phyloP scores from a whole-genome alignment of 495 filamentous ascomycete species.

The Podospora conica region DNA sequence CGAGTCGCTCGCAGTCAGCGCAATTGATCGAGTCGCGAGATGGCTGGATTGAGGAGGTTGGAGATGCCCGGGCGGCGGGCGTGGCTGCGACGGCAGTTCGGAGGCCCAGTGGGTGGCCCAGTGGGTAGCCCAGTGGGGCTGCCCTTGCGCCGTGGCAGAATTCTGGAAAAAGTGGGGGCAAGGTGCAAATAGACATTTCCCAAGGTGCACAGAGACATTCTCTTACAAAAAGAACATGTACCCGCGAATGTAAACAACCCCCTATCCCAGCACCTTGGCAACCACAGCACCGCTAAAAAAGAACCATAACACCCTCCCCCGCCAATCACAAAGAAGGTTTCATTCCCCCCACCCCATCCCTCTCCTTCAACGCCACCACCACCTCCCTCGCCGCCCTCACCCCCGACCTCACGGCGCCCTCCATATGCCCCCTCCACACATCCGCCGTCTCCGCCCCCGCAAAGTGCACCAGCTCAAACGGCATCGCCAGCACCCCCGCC shows the following conservation, averaged over 20 bases:
- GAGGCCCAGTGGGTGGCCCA: no score
- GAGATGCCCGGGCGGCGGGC: no score
- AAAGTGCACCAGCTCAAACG: slow-evolving; percentile 41
- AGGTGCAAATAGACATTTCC: no score
- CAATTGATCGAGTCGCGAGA: no score
- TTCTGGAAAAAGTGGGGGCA: no score
- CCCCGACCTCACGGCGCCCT: slow-evolving; percentile 39
- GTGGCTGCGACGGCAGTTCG: no score
- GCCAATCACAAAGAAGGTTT: background rate
- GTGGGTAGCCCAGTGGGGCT: no score
- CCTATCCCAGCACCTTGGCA: background rate
- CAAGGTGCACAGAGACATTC: no score
- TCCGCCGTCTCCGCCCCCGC: slow-evolving; percentile 40
- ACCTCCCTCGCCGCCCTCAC: slow-evolving; percentile 36
- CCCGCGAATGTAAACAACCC: background rate
- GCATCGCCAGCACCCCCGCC: slow-evolving; percentile 16
- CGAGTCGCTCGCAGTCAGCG: no score
- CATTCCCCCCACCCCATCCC: background rate
- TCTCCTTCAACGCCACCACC: slow-evolving; percentile 7
- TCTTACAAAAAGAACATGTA: background rate
- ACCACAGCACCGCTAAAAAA: background rate
- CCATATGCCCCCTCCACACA: slow-evolving; percentile 47
- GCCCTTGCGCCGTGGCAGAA: no score
- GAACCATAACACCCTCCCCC: background rate
- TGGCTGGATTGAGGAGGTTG: no score